Percentiles rank a stretch among this genome's conserved stretches.
phyloP scores from a whole-genome alignment of 2,329 filamentous ascomycete genomes.

The Epichloe sibirici region DNA sequence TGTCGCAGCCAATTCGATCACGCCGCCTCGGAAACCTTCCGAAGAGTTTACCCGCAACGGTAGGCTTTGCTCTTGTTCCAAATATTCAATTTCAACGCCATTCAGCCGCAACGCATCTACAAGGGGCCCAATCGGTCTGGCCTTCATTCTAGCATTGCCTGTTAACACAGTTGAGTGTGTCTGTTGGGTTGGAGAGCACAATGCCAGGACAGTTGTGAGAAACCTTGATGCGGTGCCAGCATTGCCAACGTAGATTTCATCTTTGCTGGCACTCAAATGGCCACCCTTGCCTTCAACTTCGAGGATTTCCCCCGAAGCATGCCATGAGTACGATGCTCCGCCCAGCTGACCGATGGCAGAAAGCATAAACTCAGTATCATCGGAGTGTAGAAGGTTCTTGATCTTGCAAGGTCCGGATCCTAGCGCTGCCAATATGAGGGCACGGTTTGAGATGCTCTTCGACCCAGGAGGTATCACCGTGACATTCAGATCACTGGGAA shows the following conservation, averaged over 20 bases:
- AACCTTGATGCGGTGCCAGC: constrained; percentile 94
- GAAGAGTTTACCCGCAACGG: constrained; percentile 74
- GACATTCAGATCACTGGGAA: constrained; percentile 52
- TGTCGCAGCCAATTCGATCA: constrained; percentile 85
- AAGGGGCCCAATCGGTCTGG: constrained; percentile 82
- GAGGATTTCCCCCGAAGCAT: constrained; percentile 83
- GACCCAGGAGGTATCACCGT: constrained; percentile 84
- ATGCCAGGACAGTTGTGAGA: constrained; percentile 77
- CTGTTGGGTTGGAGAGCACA: constrained; percentile 56
- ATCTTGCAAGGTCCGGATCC: constrained; percentile 77
- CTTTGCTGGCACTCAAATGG: constrained; percentile 59
- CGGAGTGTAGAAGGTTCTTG: constrained; percentile 86
- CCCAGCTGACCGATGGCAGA: constrained; percentile 76
- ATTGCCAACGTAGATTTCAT: constrained; percentile 85
- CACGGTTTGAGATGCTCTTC: constrained; percentile 94
- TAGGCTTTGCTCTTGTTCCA: constrained; percentile 72
- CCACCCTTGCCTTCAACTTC: constrained; percentile 89
- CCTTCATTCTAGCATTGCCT: constrained; percentile 92
- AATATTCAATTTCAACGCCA: constrained; percentile 75
- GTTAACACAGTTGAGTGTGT: constrained; percentile 64
- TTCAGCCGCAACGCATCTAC: constrained; percentile 83
- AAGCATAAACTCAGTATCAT: constrained; percentile 95
- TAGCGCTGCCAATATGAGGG: constrained; percentile 84
- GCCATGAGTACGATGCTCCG: constrained; percentile 84
- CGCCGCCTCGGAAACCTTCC: constrained; percentile 70